Percentiles rank a stretch among this genome's conserved stretches.
Conservation (phyloP, 768 basidiomycete genomes). For the Cyclocybe cylindracea region DNA sequence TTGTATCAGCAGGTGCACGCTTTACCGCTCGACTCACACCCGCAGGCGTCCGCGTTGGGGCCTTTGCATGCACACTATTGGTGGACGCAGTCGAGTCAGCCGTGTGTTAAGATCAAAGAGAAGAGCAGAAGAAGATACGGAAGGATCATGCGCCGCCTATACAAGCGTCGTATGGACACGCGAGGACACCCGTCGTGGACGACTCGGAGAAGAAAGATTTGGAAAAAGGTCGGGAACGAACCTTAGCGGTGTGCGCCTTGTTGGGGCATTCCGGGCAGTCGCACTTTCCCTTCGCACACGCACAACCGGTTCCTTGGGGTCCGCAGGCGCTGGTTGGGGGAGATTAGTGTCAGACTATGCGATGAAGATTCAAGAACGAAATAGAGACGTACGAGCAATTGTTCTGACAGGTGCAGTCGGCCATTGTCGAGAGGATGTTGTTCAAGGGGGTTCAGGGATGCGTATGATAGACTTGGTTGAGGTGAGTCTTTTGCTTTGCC, state of each 20-base stretch:
- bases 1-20: constrained; percentile 30
- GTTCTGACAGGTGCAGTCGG: constrained; percentile 32
- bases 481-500: no score
- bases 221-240: constrained; percentile 10
- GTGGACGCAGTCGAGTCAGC: not conserved
- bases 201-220: no score
- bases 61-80: constrained; percentile 34
- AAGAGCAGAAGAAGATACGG: no score
- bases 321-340: constrained; percentile 32
- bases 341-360: no score
- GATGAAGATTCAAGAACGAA: not conserved
- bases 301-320: constrained; percentile 35
- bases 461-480: no score
- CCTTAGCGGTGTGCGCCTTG: constrained; percentile 38
- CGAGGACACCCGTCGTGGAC: no score
- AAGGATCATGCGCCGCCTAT: no score
- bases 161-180: no score
- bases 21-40: constrained; percentile 30
- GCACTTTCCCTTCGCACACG: constrained; percentile 36
- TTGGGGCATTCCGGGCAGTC: constrained; percentile 36
- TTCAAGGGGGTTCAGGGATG: not conserved
- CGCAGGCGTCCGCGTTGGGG: constrained; percentile 23
- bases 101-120: not conserved
- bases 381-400: constrained; percentile 26
- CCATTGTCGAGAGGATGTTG: constrained; percentile 15